Evolutionary conservation across 495 filamentous ascomycete genomes (phyloP).

Genomic region (Cairneyella variabilis): DNA sequence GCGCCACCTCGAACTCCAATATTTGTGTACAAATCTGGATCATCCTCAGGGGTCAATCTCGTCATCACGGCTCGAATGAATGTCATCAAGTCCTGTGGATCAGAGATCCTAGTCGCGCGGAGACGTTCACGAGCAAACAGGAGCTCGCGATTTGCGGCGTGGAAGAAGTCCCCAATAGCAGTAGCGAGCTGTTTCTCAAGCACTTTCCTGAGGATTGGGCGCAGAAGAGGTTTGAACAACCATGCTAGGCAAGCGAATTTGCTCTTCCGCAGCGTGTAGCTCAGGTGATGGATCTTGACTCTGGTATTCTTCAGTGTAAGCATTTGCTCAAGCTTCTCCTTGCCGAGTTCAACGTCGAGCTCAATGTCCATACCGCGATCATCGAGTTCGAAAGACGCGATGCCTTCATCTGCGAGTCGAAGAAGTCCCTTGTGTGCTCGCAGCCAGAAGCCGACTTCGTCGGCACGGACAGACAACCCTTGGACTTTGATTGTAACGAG

Average conservation of each 20-base stretch:
- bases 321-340: slow-evolving; percentile 71
- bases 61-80: slow-evolving; percentile 81
- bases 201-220: slow-evolving; percentile 71
- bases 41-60: slow-evolving; percentile 61
- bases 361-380: slow-evolving; percentile 82
- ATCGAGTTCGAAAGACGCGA: slow-evolving; percentile 80
- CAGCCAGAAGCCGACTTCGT: slow-evolving; percentile 78
- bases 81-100: slow-evolving; percentile 72
- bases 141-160: slow-evolving; percentile 76
- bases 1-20: slow-evolving; percentile 53
- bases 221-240: slow-evolving; percentile 81
- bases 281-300: slow-evolving; percentile 81
- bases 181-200: slow-evolving; percentile 75
- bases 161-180: slow-evolving; percentile 63
- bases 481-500: slow-evolving; percentile 71
- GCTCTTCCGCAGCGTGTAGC: slow-evolving; percentile 69
- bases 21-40: slow-evolving; percentile 68
- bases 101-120: slow-evolving; percentile 76
- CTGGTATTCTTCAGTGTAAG: slow-evolving; percentile 70
- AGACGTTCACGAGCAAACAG: slow-evolving; percentile 83
- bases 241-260: slow-evolving; percentile 74
- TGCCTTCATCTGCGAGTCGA: slow-evolving; percentile 72
- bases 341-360: slow-evolving; percentile 75
- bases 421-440: slow-evolving; percentile 62
- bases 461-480: slow-evolving; percentile 75